These are phyloP conservation scores for Hyphodiscus hymeniophilus DNA, from an alignment of 495 filamentous ascomycete genomes.

Conservation along the genomic window DNA sequence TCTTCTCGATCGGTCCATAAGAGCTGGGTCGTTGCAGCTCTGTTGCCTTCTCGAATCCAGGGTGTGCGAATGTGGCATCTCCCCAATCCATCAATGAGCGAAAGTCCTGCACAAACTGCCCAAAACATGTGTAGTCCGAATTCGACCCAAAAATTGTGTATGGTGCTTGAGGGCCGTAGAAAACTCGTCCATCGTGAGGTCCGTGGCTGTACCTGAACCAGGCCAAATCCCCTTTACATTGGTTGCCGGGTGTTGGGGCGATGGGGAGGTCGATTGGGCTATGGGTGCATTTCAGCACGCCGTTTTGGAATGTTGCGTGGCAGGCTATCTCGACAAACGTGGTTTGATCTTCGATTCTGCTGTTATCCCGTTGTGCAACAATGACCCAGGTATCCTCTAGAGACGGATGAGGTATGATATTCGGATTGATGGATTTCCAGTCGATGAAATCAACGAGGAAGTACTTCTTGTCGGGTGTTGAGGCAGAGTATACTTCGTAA, in stretches of 20 bases:
- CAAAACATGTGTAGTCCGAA: conserved; percentile 40
- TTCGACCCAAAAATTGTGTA: conserved; percentile 43
- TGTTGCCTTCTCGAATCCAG: conserved; percentile 29
- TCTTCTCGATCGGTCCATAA: conserved; percentile 39
- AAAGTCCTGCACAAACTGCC: conserved; percentile 44
- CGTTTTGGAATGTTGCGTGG: conserved; percentile 33
- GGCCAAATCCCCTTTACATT: conserved; percentile 32
- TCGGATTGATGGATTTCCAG: conserved; percentile 36
- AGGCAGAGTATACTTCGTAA: conserved; percentile 34
- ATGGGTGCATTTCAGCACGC: conserved; percentile 31
- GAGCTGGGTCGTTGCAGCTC: conserved; percentile 39
- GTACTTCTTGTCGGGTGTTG: conserved; percentile 30
- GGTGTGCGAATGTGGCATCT: conserved; percentile 8
- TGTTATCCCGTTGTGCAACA: conserved; percentile 31
- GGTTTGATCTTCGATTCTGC: neutral
- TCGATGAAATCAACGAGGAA: conserved; percentile 36
- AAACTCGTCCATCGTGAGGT: conserved; percentile 44
- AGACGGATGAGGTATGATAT: conserved; percentile 43
- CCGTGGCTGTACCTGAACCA: conserved; percentile 32
- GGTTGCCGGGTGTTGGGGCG: conserved; percentile 29
- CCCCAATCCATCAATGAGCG: conserved; percentile 36
- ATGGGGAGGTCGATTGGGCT: conserved; percentile 32
- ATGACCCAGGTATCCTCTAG: conserved; percentile 37
- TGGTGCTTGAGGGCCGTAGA: conserved; percentile 39
- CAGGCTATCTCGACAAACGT: conserved; percentile 37